Percentiles rank a stretch among this genome's conserved stretches.
Evolutionary conservation across 495 filamentous ascomycete genomes (phyloP).

Genomic region (Parmelia sp.): DNA sequence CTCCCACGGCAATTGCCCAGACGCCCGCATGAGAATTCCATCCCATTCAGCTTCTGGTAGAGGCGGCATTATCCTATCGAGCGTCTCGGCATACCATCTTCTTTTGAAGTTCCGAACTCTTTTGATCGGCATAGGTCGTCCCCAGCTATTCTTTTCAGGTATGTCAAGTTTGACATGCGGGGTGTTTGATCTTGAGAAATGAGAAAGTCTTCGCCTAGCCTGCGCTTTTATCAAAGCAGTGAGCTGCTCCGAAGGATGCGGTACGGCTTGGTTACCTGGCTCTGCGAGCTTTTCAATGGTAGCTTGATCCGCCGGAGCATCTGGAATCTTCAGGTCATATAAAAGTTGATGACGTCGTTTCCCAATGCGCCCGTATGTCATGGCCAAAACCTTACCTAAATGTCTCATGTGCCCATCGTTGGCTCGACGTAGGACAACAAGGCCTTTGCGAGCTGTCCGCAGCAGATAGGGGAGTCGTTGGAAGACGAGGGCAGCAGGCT

Average conservation of each 20-base stretch:
- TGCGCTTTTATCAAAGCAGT: constrained; percentile 37
- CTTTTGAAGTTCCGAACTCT: constrained; percentile 52
- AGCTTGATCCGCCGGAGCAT: constrained; percentile 32
- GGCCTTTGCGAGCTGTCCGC: constrained; percentile 31
- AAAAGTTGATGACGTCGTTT: constrained; percentile 59
- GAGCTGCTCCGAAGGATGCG: constrained; percentile 29
- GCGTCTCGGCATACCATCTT: constrained; percentile 51
- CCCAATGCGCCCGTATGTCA: constrained; percentile 71
- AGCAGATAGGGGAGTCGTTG: constrained; percentile 18
- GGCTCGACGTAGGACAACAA: constrained; percentile 47
- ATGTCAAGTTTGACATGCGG: constrained; percentile 45
- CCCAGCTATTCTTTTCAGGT: constrained; percentile 60
- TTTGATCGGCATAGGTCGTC: constrained; percentile 45
- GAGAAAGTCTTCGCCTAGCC: constrained; percentile 9
- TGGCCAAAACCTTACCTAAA: constrained; percentile 56
- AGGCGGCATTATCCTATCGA: constrained; percentile 62
- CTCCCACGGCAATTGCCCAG: constrained; percentile 43
- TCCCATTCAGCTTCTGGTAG: constrained; percentile 60
- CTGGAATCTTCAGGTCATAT: constrained; percentile 37
- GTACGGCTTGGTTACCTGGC: constrained; percentile 13
- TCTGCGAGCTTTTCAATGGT: constrained; percentile 24
- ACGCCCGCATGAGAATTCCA: constrained; percentile 50
- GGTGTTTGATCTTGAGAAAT: constrained; percentile 27
- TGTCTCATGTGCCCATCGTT: constrained; percentile 58
- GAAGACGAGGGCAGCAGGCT: constrained; percentile 1